phyloP scores from a whole-genome alignment of 441 rosid species.

The Jatropha multifida region DNA sequence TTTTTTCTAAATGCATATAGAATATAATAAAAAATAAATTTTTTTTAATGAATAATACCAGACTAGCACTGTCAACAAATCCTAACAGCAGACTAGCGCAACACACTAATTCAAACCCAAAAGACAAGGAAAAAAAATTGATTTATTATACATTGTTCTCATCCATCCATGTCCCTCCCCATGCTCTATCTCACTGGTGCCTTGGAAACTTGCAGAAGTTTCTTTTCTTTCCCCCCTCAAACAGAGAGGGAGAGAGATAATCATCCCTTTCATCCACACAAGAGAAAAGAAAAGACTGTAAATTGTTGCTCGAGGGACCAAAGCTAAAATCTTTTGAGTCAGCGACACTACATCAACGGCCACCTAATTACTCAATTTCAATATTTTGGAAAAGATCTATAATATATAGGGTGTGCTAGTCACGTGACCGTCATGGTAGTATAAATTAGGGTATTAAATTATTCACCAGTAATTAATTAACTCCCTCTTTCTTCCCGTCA shows the following conservation, averaged over 20 bases:
- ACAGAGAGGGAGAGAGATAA: slow-evolving; percentile 13
- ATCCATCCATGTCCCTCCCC: slow-evolving; percentile 17
- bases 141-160: neutral
- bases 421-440: slow-evolving; percentile 37
- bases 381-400: neutral
- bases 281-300: neutral
- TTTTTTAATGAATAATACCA: too few species aligned
- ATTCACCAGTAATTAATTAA: neutral
- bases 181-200: slow-evolving; percentile 22
- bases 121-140: neutral
- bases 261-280: slow-evolving; percentile 20
- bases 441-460: slow-evolving; percentile 16
- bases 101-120: neutral
- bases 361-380: too few species aligned
- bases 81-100: too few species aligned
- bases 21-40: too few species aligned
- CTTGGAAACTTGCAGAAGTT: slow-evolving; percentile 35
- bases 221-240: slow-evolving; percentile 10
- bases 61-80: too few species aligned
- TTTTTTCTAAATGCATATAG: neutral
- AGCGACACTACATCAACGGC: neutral
- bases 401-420: slow-evolving; percentile 4
- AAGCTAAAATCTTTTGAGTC: slow-evolving; percentile 23
- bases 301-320: slow-evolving; percentile 16
- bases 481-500: too few species aligned